These are phyloP conservation scores for Acanthochlamys bracteata DNA, from an alignment of 106 monocot genomes.

Conservation along the genomic window DNA sequence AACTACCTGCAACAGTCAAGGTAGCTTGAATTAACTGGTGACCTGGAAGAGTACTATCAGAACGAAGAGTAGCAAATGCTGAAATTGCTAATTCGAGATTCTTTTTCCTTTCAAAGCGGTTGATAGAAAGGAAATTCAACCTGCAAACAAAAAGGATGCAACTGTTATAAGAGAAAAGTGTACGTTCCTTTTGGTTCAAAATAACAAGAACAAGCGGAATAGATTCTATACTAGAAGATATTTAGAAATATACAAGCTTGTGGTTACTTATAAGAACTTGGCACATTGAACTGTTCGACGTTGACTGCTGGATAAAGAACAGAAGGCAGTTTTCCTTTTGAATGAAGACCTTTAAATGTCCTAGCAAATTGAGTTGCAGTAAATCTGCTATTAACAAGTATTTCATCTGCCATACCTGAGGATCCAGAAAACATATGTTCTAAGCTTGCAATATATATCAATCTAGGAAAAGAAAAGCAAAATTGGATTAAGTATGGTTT, in stretches of 20 bases:
- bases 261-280: constrained; percentile 74
- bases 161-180: background rate
- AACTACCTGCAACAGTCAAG: constrained; percentile 80
- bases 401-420: constrained; percentile 78
- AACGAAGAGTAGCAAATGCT: constrained; percentile 73
- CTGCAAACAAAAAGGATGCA: constrained; percentile 21
- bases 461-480: background rate
- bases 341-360: constrained; percentile 61
- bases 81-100: constrained; percentile 89
- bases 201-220: background rate
- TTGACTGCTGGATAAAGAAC: constrained; percentile 90
- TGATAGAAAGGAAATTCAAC: constrained; percentile 91
- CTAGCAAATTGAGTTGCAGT: constrained; percentile 79
- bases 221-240: constrained; percentile 14
- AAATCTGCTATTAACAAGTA: constrained; percentile 93
- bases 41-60: constrained; percentile 17
- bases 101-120: constrained; percentile 99
- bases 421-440: background rate
- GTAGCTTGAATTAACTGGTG: constrained; percentile 29
- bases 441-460: constrained; percentile 2
- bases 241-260: constrained; percentile 28
- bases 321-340: constrained; percentile 47
- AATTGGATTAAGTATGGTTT: background rate
- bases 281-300: constrained; percentile 56
- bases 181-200: background rate